Conservation (phyloP, 495 filamentous ascomycete species). For the Penicillium dipodomyicola region DNA sequence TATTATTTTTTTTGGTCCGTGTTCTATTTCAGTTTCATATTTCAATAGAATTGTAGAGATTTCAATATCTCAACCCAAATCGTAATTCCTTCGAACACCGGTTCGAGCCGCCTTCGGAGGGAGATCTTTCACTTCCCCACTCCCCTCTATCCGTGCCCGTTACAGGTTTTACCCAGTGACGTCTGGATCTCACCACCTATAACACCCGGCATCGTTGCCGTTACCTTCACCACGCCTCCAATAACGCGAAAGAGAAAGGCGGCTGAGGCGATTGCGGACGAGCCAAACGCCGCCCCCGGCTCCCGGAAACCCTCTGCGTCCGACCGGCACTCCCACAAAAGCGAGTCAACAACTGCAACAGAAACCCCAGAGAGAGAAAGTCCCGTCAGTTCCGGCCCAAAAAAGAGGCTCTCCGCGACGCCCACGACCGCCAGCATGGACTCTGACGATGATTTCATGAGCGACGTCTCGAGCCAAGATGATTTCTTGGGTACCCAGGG, state of each 20-base stretch:
- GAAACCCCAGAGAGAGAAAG: slow-evolving; percentile 14
- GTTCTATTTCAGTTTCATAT: no score
- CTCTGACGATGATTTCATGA: slow-evolving; percentile 95
- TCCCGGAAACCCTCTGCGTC: slow-evolving; percentile 23
- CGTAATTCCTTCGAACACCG: not conserved
- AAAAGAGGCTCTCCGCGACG: slow-evolving; percentile 39
- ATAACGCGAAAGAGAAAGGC: slow-evolving; percentile 87
- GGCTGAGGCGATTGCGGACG: slow-evolving; percentile 61
- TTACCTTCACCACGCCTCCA: slow-evolving; percentile 60
- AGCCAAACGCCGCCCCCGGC: slow-evolving; percentile 34
- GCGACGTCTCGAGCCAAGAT: slow-evolving; percentile 75
- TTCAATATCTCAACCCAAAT: not conserved
- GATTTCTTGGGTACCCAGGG: slow-evolving; percentile 63
- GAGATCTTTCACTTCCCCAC: slow-evolving; percentile 8
- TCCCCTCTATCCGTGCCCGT: slow-evolving; percentile 8
- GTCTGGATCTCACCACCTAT: slow-evolving; percentile 2
- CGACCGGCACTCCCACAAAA: slow-evolving; percentile 13
- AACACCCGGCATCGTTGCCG: slow-evolving; percentile 23
- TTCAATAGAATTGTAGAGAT: not conserved
- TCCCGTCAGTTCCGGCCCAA: slow-evolving; percentile 12
- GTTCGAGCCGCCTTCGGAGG: not conserved
- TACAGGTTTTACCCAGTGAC: slow-evolving; percentile 8
- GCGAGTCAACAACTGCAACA: slow-evolving; percentile 8
- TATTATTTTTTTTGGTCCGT: no score
- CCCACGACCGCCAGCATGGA: slow-evolving; percentile 66